Conservation (phyloP, 75 land plant genomes). For the Sequoiadendron giganteum region DNA sequence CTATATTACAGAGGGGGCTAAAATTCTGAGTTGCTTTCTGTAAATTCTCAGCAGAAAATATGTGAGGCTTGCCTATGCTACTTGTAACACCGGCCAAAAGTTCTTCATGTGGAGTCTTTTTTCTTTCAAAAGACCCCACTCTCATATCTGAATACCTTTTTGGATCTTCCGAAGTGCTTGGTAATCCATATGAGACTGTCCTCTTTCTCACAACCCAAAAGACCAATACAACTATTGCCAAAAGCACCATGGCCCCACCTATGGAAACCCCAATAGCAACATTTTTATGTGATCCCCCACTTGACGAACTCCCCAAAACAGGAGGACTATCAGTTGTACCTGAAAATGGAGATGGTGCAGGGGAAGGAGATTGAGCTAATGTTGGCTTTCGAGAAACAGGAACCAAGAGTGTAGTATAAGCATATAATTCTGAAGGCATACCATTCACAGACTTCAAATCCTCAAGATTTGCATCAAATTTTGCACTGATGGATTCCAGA, state of each 20-base stretch:
- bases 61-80: not conserved
- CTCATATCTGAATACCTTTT: not conserved
- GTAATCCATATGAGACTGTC: not conserved
- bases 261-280: not conserved
- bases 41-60: not conserved
- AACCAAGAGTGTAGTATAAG: conserved; percentile 21
- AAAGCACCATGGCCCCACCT: not conserved
- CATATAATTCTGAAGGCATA: not conserved
- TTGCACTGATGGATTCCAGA: conserved; percentile 11
- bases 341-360: not conserved
- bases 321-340: not conserved
- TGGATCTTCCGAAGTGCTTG: not conserved
- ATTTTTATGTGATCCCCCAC: not conserved
- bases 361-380: conserved; percentile 13
- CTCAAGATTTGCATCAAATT: conserved; percentile 18
- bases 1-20: conserved; percentile 37
- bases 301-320: not conserved
- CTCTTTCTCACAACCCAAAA: not conserved
- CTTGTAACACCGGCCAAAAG: not conserved
- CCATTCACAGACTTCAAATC: conserved; percentile 20
- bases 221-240: not conserved
- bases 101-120: not conserved
- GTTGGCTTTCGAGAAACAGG: conserved; percentile 31
- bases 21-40: conserved; percentile 33
- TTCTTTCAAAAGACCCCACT: not conserved